Base-by-base conservation (phyloP, 225 moss, liverwort and hornwort genomes). In the Neckera pumila region DNA sequence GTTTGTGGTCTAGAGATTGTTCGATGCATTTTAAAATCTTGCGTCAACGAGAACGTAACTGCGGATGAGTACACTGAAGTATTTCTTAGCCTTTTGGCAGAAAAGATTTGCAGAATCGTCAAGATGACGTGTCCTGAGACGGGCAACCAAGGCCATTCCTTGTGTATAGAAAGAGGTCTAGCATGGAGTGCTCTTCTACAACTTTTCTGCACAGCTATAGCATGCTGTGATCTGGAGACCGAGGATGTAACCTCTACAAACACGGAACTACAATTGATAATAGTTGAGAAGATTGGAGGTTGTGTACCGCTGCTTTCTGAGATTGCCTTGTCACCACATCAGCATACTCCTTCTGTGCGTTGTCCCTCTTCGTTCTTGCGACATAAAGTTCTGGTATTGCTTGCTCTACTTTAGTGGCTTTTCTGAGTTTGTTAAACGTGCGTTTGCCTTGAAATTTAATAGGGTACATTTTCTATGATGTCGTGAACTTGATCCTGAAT, bases 371-470 rank as follows among this genome's bases (percentile, higher is more conserved):
- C 84, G 62, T 96, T 92, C 82, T 88, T 96, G 79, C 91, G 95
- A 77, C 96, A 96, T 90, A 96, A 94, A 86, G 28, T 92, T 79
- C 94, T 96, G 88, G 95, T 95, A 91, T 59, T 59, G 67, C 49
- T 79, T 91, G 51, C 65, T 84, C 63, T 57, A 81, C 60, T 59
- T 74, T 69, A 64, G 51, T 56, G 47, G 54, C 69, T 82, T 88
- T 80, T 79, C 67, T 74, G 60, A 70, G 23, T 69, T 75, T 57
- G 57, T 57, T 57, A 57, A 57, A 57, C 57, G 57, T 57, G 10
- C 22, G 22, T 57, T 57, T 57, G 57, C 57, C 21, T 57, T 22
- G 57, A 57, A 57, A 57, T 57, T 57, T 40, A 75, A 5, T 25
- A 51, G 22, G 64, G 43, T 58, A 12, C 17, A 30, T 66, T 88